Percentiles rank a stretch among this genome's conserved stretches.
phyloP scores from a whole-genome alignment of 139 green algal genomes.

The Picochlorum sp. region DNA sequence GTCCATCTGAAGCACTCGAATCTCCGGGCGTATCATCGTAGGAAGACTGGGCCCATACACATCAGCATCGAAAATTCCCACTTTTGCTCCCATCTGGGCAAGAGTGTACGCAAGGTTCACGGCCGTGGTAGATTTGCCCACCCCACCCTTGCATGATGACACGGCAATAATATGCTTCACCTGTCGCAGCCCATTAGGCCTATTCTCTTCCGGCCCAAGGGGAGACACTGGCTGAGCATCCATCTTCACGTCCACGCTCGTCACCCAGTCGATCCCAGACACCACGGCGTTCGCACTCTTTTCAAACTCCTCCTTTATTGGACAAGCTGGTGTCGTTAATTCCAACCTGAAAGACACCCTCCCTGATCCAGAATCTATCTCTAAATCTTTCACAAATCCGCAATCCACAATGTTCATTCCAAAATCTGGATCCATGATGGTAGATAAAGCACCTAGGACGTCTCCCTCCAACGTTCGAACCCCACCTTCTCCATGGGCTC shows the following conservation, averaged over 20 bases:
- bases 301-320: constrained; percentile 94
- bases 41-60: constrained; percentile 94
- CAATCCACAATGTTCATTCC: constrained; percentile 91
- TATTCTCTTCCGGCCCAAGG: constrained; percentile 47
- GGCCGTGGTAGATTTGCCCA: constrained; percentile 91
- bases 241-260: constrained; percentile 67
- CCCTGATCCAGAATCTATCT: constrained; percentile 23
- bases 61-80: constrained; percentile 97
- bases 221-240: constrained; percentile 62
- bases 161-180: constrained; percentile 90
- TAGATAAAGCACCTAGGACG: constrained; percentile 69
- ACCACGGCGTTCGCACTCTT: constrained; percentile 29
- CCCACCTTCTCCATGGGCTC: too few species aligned
- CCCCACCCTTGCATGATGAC: constrained; percentile 67
- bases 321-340: constrained; percentile 96
- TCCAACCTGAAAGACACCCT: constrained; percentile 67
- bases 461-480: constrained; percentile 15
- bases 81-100: constrained; percentile 86
- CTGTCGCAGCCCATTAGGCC: constrained; percentile 60
- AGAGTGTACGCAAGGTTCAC: constrained; percentile 98
- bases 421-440: constrained; percentile 97
- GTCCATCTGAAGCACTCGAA: constrained; percentile 72
- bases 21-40: constrained; percentile 86
- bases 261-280: constrained; percentile 55
- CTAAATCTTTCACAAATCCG: constrained; percentile 91